Conservation (phyloP, 352 stramenopile species). For the Phytophthora brassicae region DNA sequence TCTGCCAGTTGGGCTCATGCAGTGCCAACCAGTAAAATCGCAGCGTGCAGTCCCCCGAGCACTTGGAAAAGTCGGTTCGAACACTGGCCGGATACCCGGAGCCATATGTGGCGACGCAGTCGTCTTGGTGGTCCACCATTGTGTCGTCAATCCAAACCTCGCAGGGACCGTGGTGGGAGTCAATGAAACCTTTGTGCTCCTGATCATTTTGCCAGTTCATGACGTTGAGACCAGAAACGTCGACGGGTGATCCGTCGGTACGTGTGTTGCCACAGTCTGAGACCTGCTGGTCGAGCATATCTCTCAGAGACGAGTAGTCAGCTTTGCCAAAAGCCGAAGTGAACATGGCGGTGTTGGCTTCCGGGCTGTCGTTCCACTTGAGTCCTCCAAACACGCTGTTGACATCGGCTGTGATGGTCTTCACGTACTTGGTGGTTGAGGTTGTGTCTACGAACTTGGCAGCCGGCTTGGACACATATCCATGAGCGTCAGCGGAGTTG, state of each 20-base stretch:
- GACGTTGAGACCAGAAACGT: conserved; percentile 41
- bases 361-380: conserved; percentile 58
- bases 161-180: conserved; percentile 55
- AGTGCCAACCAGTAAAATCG: conserved; percentile 43
- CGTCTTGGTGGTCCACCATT: conserved; percentile 45
- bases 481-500: conserved; percentile 38
- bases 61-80: conserved; percentile 30
- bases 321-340: conserved; percentile 38
- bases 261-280: conserved; percentile 45
- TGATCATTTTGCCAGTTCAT: conserved; percentile 57
- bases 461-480: conserved; percentile 47
- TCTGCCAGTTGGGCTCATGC: conserved; percentile 41
- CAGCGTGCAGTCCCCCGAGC: conserved; percentile 31
- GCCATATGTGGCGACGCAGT: conserved; percentile 41
- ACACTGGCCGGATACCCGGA: conserved; percentile 32
- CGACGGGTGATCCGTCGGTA: conserved; percentile 34
- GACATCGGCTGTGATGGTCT: conserved; percentile 40
- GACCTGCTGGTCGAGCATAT: conserved; percentile 44
- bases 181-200: conserved; percentile 48
- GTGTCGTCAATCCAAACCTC: conserved; percentile 62
- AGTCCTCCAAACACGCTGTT: conserved; percentile 47
- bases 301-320: conserved; percentile 44
- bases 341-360: conserved; percentile 47
- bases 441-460: conserved; percentile 39
- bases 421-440: conserved; percentile 38